Evolutionary conservation across 805 yeast genomes (phyloP).

Genomic region (Ogataea polymorpha): DNA sequence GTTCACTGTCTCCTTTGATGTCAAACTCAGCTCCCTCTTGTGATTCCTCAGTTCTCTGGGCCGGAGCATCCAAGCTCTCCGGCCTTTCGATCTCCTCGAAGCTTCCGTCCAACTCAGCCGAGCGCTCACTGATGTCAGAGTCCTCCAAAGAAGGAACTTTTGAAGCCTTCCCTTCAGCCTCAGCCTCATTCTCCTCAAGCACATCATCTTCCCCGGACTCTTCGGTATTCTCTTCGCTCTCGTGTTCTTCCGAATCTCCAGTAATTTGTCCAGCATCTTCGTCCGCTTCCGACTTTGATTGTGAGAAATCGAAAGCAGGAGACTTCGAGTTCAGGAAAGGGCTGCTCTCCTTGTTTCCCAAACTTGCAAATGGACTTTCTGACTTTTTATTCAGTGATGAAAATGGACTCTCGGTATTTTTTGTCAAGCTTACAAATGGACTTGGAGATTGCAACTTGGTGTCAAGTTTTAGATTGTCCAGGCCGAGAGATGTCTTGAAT

Average conservation of each 20-base stretch:
- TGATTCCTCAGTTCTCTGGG: neutral
- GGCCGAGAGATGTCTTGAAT: conserved; percentile 6
- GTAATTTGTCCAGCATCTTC: neutral
- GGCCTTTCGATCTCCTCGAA: neutral
- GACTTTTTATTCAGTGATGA: neutral
- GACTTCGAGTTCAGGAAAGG: neutral
- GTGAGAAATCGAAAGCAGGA: neutral
- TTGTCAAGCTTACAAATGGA: neutral
- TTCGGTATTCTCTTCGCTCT: too few relatives aligned
- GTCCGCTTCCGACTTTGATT: neutral
- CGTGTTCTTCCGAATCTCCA: neutral
- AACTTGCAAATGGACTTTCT: neutral
- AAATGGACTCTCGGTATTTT: conserved; percentile 1
- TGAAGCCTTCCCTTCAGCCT: too few relatives aligned
- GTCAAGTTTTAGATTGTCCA: conserved; percentile 2
- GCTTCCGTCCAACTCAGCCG: neutral
- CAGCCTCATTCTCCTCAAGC: neutral
- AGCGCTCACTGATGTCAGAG: too few relatives aligned
- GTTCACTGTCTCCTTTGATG: neutral
- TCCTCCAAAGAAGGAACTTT: too few relatives aligned
- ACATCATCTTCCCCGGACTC: neutral
- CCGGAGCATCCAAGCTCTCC: neutral
- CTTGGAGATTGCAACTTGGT: neutral
- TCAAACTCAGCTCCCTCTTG: neutral
- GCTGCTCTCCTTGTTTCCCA: neutral